Conservation (phyloP, 2,329 filamentous ascomycete genomes). For the Fusarium transvaalense region DNA sequence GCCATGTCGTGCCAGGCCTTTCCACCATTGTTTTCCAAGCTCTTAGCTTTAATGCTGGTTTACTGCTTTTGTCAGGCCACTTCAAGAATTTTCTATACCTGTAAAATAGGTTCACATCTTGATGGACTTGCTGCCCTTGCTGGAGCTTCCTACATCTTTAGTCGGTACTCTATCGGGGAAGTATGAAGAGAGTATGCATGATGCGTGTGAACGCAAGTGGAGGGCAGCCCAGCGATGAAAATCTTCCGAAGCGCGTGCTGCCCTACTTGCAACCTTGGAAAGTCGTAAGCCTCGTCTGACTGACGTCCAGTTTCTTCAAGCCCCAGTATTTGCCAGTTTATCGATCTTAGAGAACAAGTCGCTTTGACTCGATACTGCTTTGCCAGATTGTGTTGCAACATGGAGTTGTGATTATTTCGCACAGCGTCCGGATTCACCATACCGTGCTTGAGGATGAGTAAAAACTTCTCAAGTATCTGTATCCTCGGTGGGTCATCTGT, state of each 20-base stretch:
- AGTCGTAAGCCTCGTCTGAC: background rate
- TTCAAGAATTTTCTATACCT: background rate
- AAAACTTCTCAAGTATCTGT: constrained; percentile 7
- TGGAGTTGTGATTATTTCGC: background rate
- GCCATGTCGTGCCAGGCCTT: background rate
- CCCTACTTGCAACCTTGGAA: constrained; percentile 2
- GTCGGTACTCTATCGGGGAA: constrained; percentile 4
- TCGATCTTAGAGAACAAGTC: background rate
- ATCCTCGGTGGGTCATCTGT: constrained; percentile 37
- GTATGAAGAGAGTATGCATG: constrained; percentile 6
- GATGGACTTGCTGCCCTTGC: background rate
- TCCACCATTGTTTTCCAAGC: background rate
- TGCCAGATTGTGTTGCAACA: background rate
- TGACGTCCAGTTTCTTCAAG: background rate
- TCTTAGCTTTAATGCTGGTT: constrained; percentile 32
- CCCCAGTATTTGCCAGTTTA: background rate
- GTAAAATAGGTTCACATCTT: background rate
- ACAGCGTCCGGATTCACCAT: background rate
- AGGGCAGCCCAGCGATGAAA: constrained; percentile 23
- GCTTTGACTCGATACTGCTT: background rate
- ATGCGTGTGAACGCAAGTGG: constrained; percentile 20
- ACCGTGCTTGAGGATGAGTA: constrained; percentile 4
- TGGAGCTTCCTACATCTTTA: constrained; percentile 1
- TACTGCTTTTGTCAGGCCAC: constrained; percentile 41
- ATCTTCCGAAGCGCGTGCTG: constrained; percentile 24